These are phyloP conservation scores for Microdochium nivale DNA, from an alignment of 2,329 filamentous ascomycete species.

Conservation along the genomic window DNA sequence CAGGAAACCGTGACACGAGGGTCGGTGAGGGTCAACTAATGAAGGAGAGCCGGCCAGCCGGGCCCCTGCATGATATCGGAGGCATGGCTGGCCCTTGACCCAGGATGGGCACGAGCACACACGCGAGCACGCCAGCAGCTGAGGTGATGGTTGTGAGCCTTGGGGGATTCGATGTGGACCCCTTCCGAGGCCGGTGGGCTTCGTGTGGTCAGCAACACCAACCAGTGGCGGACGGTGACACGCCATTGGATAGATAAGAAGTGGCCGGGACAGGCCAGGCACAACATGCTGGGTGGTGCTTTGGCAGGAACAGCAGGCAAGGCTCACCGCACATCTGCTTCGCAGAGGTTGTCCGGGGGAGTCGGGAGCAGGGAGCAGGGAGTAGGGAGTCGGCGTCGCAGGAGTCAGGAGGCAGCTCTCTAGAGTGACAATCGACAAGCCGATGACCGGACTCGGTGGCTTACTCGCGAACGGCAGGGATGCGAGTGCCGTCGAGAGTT, in stretches of 20 bases:
- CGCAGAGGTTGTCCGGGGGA: background rate
- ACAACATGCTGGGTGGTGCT: background rate
- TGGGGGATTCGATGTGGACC: background rate
- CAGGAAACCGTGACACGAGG: background rate
- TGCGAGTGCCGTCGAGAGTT: no score
- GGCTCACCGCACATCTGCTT: background rate
- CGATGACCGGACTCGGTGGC: background rate
- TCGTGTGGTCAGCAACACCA: background rate
- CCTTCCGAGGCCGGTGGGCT: background rate
- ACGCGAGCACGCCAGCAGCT: background rate
- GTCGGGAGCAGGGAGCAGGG: background rate
- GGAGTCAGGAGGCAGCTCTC: background rate
- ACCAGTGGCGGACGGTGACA: background rate
- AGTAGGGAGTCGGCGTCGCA: background rate
- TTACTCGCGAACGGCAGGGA: background rate
- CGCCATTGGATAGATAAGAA: background rate
- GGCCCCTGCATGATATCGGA: background rate
- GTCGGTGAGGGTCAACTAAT: background rate
- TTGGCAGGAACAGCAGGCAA: background rate
- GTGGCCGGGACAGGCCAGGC: background rate
- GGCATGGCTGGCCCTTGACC: background rate
- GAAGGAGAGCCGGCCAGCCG: background rate
- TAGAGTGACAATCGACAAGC: no score
- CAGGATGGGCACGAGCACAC: background rate
- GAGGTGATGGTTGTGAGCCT: background rate